phyloP scores from a whole-genome alignment of 176 grass and related monocot genomes.

The Elymus sibiricus region DNA sequence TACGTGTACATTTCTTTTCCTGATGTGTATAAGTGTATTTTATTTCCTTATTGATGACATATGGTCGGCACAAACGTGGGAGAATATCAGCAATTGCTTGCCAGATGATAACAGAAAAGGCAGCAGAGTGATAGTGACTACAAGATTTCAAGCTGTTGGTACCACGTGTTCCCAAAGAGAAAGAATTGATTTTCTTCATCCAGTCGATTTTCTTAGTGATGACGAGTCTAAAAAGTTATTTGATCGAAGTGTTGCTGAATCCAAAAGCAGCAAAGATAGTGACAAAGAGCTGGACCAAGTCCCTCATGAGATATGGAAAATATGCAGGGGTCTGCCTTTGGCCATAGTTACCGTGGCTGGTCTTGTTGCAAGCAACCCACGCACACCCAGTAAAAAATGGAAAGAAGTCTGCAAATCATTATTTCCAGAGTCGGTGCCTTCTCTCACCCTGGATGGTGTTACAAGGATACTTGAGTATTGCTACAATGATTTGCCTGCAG shows the following conservation, averaged over 20 bases:
- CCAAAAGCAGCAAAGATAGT: neutral
- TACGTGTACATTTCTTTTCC: neutral
- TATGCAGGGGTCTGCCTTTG: neutral
- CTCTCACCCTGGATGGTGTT: neutral
- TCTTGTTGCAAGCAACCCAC: neutral
- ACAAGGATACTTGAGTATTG: neutral
- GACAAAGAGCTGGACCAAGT: neutral
- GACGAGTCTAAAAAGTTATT: neutral
- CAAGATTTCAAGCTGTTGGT: slow-evolving; percentile 6
- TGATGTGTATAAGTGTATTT: neutral
- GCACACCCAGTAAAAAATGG: neutral
- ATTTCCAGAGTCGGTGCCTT: neutral
- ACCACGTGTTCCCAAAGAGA: neutral
- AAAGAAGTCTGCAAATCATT: neutral
- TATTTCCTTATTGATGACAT: neutral
- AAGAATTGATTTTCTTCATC: neutral
- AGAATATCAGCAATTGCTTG: neutral
- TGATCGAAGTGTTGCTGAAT: neutral
- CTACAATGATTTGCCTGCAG: neutral
- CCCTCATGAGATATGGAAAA: neutral
- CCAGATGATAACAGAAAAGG: neutral
- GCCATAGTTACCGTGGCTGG: neutral
- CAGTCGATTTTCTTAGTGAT: neutral
- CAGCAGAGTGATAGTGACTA: neutral
- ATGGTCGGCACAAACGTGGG: neutral